These are phyloP conservation scores for Mallotus repandus DNA, from an alignment of 441 rosid genomes.

Conservation along the genomic window DNA sequence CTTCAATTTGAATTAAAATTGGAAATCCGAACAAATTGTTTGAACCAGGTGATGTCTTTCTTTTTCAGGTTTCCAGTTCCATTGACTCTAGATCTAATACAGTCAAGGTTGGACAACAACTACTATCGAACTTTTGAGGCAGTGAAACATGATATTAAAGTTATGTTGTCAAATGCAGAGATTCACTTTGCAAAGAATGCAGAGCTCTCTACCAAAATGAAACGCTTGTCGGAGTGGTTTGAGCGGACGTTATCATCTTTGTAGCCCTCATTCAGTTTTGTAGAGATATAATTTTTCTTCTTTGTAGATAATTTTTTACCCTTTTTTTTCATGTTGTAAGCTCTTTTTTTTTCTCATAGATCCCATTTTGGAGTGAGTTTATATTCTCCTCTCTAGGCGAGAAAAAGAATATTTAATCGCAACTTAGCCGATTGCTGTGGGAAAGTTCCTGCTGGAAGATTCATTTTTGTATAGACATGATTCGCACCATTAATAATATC, in stretches of 20 bases:
- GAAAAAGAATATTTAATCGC: slow-evolving; percentile 9
- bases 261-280: slow-evolving; percentile 34
- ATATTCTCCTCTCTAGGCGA: background rate
- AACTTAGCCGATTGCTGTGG: slow-evolving; percentile 28
- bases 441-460: slow-evolving; percentile 30
- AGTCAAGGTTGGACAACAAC: slow-evolving; percentile 72
- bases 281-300: slow-evolving; percentile 3
- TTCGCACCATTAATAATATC: slow-evolving; percentile 15
- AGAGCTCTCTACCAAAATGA: slow-evolving; percentile 53
- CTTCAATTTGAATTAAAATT: background rate
- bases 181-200: slow-evolving; percentile 57
- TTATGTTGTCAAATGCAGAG: slow-evolving; percentile 72
- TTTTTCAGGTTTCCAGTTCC: slow-evolving; percentile 89
- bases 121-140: slow-evolving; percentile 84
- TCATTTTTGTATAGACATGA: slow-evolving; percentile 36
- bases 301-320: slow-evolving; percentile 28
- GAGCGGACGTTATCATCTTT: slow-evolving; percentile 43
- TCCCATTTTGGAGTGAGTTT: slow-evolving; percentile 29
- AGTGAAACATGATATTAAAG: slow-evolving; percentile 65
- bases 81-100: slow-evolving; percentile 64
- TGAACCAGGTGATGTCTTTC: background rate
- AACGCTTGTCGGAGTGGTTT: slow-evolving; percentile 62
- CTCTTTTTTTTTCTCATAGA: background rate
- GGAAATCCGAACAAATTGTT: slow-evolving; percentile 1
- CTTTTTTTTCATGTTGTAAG: background rate